Evolutionary conservation across 129 eudicot genomes (phyloP), one percentile per base, ranked within the genome.

Genomic region (Chrysanthemum lavandulifolium): DNA sequence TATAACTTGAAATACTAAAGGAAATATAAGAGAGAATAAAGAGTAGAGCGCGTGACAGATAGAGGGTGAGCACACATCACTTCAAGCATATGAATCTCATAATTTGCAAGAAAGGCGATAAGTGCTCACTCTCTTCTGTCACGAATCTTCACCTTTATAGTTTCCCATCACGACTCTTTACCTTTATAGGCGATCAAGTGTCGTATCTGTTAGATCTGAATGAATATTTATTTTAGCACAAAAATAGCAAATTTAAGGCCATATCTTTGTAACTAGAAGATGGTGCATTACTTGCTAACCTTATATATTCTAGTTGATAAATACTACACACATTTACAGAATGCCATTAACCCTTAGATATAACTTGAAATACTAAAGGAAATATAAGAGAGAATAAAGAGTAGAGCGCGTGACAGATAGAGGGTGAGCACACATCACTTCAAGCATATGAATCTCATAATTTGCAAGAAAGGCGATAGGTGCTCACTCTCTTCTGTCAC

Each of bases 121-220:
- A 36, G 85, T 81, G 85, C 85, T 81, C 85, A 76, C 85, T 81
- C 82, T 81, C 85, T 81, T 81, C 85, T 75, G 84, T 80, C 84
- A 75, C 73, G 77, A 15, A 63, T 69, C 66, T 56, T n/a, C 16
- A 56, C 36, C 36, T 31, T 31, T 15, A 57, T 56, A 49, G 36
- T 52, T 18, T 62, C 61, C 31, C 43, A 61, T 54, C 2, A 70
- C 29, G 63, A 23, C 25, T 23, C 25, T 23, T 23, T 23, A 23
- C 25, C 25, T 23, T 23, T 23, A 23, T 23, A 23, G 25, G 25
- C 25, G 25, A 33, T 4, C 6, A 33, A 33, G 40, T 33, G 40
- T 29, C 33, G 4, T 29, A 29, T 29, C 33, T 23, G 25, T 23
- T 23, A 23, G 25, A 23, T 23, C 25, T 23, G 25, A 23, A 23